These are phyloP conservation scores for Leccinum longicurvipes DNA, from an alignment of 768 basidiomycete species.

Conservation along the genomic window DNA sequence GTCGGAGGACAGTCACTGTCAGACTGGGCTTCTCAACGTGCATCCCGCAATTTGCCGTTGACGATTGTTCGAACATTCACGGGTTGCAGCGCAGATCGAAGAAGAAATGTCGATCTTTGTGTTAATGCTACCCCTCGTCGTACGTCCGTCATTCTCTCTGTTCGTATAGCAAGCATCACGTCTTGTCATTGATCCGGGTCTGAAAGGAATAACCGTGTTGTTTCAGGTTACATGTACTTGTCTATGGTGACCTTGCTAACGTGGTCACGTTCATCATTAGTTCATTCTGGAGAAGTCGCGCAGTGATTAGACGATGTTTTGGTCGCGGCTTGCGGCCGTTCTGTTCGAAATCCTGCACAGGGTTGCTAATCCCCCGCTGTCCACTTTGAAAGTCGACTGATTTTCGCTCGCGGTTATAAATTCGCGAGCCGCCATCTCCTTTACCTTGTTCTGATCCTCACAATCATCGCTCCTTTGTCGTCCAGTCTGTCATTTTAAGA, in stretches of 20 bases:
- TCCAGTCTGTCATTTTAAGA: conserved; percentile 16
- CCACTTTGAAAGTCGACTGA: conserved; percentile 17
- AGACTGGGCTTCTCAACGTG: too few species aligned
- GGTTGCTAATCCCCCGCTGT: not conserved
- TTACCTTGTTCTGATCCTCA: not conserved
- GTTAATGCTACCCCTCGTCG: not conserved
- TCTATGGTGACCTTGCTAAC: not conserved
- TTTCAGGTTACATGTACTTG: not conserved
- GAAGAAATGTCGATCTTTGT: not conserved
- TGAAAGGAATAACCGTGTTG: not conserved
- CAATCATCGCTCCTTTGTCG: conserved; percentile 9
- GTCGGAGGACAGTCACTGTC: too few species aligned
- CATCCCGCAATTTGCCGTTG: not conserved
- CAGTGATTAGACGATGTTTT: not conserved
- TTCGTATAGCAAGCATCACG: not conserved
- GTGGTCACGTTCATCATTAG: not conserved
- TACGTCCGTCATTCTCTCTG: not conserved
- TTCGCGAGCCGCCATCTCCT: not conserved
- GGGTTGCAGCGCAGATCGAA: too few species aligned
- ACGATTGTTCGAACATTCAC: not conserved
- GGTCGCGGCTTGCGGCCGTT: not conserved
- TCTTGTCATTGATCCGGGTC: too few species aligned
- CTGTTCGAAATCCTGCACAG: conserved; percentile 7
- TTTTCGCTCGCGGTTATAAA: conserved; percentile 9
- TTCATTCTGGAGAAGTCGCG: not conserved